Percentiles rank a stretch among this genome's conserved stretches.
phyloP scores from a whole-genome alignment of 2,329 filamentous ascomycete genomes.

The Cercospora sp. region DNA sequence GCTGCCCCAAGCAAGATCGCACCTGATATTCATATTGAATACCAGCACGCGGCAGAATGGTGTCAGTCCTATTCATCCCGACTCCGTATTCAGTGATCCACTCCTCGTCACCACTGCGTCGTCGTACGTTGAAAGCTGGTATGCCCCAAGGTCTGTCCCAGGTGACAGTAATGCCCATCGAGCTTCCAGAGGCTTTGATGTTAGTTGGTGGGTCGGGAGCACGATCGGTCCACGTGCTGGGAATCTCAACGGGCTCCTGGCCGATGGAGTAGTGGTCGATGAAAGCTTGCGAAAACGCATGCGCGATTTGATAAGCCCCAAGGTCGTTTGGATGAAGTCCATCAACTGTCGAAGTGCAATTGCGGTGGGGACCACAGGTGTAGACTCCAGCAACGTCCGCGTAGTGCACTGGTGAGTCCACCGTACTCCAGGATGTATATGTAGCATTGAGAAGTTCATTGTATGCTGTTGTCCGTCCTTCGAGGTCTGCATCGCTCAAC shows the following conservation, averaged over 20 bases:
- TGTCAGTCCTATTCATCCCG: constrained; percentile 6
- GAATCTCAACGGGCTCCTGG: constrained; percentile 4
- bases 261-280: constrained; percentile 15
- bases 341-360: constrained; percentile 40
- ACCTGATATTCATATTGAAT: constrained; percentile 20
- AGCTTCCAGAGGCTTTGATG: constrained; percentile 1
- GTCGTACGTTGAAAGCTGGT: constrained; percentile 8
- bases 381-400: constrained; percentile 36
- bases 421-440: constrained; percentile 29
- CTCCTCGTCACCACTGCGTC: constrained; percentile 1
- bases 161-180: constrained; percentile 17
- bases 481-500: neutral
- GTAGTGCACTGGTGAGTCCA: constrained; percentile 36
- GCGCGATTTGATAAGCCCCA: constrained; percentile 47
- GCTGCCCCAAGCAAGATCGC: constrained; percentile 10
- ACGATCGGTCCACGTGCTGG: constrained; percentile 9
- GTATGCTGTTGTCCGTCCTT: neutral
- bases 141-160: constrained; percentile 16
- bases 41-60: constrained; percentile 9
- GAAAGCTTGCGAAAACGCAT: constrained; percentile 40
- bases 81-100: constrained; percentile 4
- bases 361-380: constrained; percentile 37
- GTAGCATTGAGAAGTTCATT: constrained; percentile 9
- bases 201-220: constrained; percentile 4
- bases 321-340: constrained; percentile 47